Conservation (phyloP, 768 basidiomycete species). For the Termitomyces sp. region DNA sequence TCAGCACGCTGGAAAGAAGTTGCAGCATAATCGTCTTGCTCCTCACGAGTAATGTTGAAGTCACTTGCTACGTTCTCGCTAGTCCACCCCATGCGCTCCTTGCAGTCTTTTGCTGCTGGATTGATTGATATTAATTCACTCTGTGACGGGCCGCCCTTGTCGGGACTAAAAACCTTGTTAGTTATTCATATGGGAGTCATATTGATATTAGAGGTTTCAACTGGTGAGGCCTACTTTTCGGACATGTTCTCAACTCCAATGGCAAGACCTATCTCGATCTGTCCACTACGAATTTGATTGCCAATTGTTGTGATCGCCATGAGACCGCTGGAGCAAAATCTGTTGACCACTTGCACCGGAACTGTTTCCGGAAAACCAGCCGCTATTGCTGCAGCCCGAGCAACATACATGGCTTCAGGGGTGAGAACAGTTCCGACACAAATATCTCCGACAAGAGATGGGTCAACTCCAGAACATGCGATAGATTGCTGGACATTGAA, state of each 20-base stretch:
- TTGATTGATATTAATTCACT: constrained; percentile 61
- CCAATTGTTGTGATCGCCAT: constrained; percentile 78
- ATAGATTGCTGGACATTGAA: constrained; percentile 49
- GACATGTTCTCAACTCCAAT: constrained; percentile 90
- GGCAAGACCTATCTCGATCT: constrained; percentile 78
- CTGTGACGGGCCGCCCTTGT: constrained; percentile 55
- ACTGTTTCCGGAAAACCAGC: constrained; percentile 80
- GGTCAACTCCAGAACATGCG: constrained; percentile 55
- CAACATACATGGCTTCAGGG: constrained; percentile 63
- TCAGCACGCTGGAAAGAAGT: constrained; percentile 78
- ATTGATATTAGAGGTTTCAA: not conserved
- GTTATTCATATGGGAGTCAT: not conserved
- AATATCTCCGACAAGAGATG: constrained; percentile 68
- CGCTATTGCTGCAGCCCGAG: constrained; percentile 70
- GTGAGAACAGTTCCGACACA: constrained; percentile 78
- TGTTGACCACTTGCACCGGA: constrained; percentile 71
- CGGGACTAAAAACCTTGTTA: constrained; percentile 44
- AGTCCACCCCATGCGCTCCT: constrained; percentile 85
- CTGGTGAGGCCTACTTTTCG: constrained; percentile 45
- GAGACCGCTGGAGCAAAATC: constrained; percentile 84
- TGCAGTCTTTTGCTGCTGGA: constrained; percentile 55
- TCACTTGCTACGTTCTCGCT: constrained; percentile 82
- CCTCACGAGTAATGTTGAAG: constrained; percentile 66
- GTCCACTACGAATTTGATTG: constrained; percentile 73
- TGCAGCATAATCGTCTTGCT: constrained; percentile 76